Evolutionary conservation across 192 early-diverging fungal genomes (phyloP).

Genomic region (Helicostylum pulchrum): DNA sequence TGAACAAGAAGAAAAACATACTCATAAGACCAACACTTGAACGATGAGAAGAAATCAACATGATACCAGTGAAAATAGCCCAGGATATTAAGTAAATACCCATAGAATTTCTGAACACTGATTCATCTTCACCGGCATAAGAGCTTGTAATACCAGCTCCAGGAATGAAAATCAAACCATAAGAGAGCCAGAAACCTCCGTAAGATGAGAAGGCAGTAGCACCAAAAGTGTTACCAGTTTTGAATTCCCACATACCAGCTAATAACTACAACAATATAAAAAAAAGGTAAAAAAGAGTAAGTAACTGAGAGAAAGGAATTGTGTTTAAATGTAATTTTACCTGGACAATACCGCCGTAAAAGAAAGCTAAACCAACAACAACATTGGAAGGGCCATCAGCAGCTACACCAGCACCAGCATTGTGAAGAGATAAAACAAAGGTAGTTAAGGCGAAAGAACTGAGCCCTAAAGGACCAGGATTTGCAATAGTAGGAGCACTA

Average conservation of each 20-base stretch:
- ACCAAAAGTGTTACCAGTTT: slow-evolving; percentile 75
- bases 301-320: not conserved
- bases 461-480: slow-evolving; percentile 63
- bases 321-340: slow-evolving; percentile 11
- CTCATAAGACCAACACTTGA: slow-evolving; percentile 58
- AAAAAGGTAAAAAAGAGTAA: not conserved
- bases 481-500: slow-evolving; percentile 51
- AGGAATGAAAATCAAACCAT: slow-evolving; percentile 54
- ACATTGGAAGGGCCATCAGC: slow-evolving; percentile 50
- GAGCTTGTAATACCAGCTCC: slow-evolving; percentile 47
- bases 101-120: slow-evolving; percentile 40
- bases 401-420: slow-evolving; percentile 60
- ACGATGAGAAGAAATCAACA: slow-evolving; percentile 63
- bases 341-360: slow-evolving; percentile 76
- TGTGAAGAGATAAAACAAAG: slow-evolving; percentile 70
- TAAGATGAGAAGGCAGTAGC: slow-evolving; percentile 75
- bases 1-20: slow-evolving; percentile 64
- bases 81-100: slow-evolving; percentile 67
- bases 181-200: slow-evolving; percentile 69
- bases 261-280: slow-evolving; percentile 38
- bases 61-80: slow-evolving; percentile 68
- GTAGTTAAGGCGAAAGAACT: slow-evolving; percentile 62
- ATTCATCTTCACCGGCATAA: slow-evolving; percentile 28
- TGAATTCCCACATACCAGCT: slow-evolving; percentile 86
- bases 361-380: slow-evolving; percentile 63